Base-by-base conservation (phyloP, 179 eudicot species). In the Nepenthes alata region DNA sequence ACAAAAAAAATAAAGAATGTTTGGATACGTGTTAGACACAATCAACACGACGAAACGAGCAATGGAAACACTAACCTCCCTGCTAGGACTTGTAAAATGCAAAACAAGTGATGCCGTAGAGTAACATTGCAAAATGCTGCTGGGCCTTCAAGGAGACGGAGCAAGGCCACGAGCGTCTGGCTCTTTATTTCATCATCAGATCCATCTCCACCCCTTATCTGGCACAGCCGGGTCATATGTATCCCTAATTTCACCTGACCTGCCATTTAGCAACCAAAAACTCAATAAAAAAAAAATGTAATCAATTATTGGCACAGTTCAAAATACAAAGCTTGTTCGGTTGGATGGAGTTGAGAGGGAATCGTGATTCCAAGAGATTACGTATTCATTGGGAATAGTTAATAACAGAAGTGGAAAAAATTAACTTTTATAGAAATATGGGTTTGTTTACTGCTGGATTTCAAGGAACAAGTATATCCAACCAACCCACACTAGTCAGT, bases 1-100 rank as follows among this genome's bases (percentile, higher is more conserved):
- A 25, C 25, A 25, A 25, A 25, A 25, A 25, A 25, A 25, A 25
- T 25, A 25, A 25, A 25, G 25, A 25, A 25, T 25, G 25, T 25
- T 25, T 25, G 25, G 25, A 25, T 0, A 25, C 25, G 1, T 25
- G 16, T 11, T 2, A 16, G n/a, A n/a, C 16, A 52, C n/a, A 10
- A 52, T 52, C 16, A 5, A 5, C 5, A 13, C 2, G 16, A 13
- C n/a, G 16, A 52, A 52, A 5, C 41, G 58, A 25, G 1, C 45
- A 41, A 41, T 41, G 45, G 45, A 41, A 7, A 4, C 8, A 41
- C 61, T 15, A 44, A 87, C 98, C 98, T 93, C 75, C 96, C 86
- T 25, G 95, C 91, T 59, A 93, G 83, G 57, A 86, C 96, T 78
- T 93, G 98, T 70, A 93, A 80, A 61, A 83, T 85, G 85, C 96